These are phyloP conservation scores for Aureobasidium sp. DNA, from an alignment of 2,329 filamentous ascomycete species.

Conservation along the genomic window DNA sequence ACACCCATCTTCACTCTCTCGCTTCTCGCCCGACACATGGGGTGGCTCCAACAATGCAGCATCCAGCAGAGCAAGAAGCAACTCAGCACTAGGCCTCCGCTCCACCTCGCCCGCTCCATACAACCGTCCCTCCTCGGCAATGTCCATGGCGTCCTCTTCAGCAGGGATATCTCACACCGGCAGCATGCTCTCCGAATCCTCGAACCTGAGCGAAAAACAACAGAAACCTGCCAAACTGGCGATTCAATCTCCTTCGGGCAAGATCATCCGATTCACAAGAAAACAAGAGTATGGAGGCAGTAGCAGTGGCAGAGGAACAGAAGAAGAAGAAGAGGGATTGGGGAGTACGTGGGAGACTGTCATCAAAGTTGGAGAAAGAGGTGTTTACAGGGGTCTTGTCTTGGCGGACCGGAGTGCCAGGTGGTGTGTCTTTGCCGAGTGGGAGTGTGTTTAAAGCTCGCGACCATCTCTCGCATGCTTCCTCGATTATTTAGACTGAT, in stretches of 20 bases:
- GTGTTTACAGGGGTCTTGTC: constrained; percentile 73
- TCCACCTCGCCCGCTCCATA: constrained; percentile 45
- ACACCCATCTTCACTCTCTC: constrained; percentile 60
- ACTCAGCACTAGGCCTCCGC: constrained; percentile 28
- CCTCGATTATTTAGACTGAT: background rate
- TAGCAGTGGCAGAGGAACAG: constrained; percentile 37
- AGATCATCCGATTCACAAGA: constrained; percentile 80
- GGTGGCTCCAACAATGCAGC: constrained; percentile 20
- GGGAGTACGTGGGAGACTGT: constrained; percentile 82
- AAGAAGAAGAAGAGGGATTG: constrained; percentile 54
- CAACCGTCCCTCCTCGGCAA: constrained; percentile 48
- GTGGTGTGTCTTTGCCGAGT: constrained; percentile 91
- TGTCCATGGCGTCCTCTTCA: constrained; percentile 50
- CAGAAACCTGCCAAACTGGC: constrained; percentile 89
- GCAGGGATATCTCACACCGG: constrained; percentile 42
- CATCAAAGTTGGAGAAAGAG: constrained; percentile 78
- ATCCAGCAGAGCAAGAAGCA: constrained; percentile 21
- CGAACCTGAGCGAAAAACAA: constrained; percentile 45
- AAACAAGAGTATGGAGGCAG: constrained; percentile 55
- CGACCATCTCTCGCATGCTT: background rate
- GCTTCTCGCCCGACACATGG: constrained; percentile 32
- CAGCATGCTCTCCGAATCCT: constrained; percentile 46
- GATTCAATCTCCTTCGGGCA: constrained; percentile 87
- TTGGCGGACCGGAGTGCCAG: constrained; percentile 73
- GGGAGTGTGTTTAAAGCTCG: constrained; percentile 50